A percentile compares a stretch with the other conserved stretches of the same genome.
These are phyloP conservation scores for Fusarium pininemorale DNA, from an alignment of 2,329 filamentous ascomycete genomes.

Conservation along the genomic window DNA sequence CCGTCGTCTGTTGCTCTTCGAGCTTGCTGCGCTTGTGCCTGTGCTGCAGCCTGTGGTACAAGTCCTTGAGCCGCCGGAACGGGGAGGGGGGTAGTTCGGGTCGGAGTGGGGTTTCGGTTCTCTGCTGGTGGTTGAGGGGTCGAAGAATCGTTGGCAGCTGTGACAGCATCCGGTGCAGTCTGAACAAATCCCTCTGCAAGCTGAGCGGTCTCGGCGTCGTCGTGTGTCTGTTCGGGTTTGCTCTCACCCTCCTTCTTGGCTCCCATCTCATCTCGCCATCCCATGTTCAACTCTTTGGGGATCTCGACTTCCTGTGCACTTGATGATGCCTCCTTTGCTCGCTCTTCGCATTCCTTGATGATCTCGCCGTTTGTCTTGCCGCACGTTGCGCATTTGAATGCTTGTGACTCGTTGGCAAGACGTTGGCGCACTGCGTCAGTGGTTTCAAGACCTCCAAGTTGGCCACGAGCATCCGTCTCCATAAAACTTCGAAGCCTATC, in stretches of 20 bases:
- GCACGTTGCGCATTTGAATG: constrained; percentile 77
- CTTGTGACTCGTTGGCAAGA: constrained; percentile 72
- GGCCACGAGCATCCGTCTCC: constrained; percentile 87
- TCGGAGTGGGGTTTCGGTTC: constrained; percentile 23
- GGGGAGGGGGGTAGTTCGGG: constrained; percentile 16
- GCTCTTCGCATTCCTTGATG: constrained; percentile 73
- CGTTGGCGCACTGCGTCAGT: constrained; percentile 71
- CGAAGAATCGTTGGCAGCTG: neutral
- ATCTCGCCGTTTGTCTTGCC: constrained; percentile 77
- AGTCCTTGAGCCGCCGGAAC: constrained; percentile 12
- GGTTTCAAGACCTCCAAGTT: constrained; percentile 89
- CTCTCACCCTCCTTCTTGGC: constrained; percentile 33
- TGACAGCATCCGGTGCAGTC: constrained; percentile 48
- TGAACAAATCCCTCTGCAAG: constrained; percentile 67
- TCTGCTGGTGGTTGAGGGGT: constrained; percentile 9
- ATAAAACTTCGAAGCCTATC: constrained; percentile 81
- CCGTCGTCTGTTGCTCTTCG: constrained; percentile 51
- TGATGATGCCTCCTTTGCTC: constrained; percentile 53
- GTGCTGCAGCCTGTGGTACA: constrained; percentile 5
- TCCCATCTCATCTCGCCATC: constrained; percentile 77
- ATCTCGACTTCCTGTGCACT: constrained; percentile 56
- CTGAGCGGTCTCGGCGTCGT: constrained; percentile 56
- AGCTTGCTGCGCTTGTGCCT: constrained; percentile 26
- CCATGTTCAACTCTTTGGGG: constrained; percentile 69
- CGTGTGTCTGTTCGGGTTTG: constrained; percentile 28